Percentiles rank a stretch among this genome's conserved stretches.
phyloP scores from a whole-genome alignment of 2,329 filamentous ascomycete genomes.

The Gaeumannomyces sp. region DNA sequence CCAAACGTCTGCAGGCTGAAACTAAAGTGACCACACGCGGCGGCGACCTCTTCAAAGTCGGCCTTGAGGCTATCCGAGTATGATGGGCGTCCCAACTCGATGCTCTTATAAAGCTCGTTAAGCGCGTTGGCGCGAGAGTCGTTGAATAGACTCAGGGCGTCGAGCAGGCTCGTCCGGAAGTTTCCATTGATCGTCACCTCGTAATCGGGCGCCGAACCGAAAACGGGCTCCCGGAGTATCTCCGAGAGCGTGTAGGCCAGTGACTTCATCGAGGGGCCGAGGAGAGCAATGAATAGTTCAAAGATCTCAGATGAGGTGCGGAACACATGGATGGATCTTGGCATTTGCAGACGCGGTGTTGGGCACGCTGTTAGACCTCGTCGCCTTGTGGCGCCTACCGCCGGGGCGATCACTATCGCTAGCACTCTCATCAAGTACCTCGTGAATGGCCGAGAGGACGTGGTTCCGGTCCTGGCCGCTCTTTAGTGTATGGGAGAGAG shows the following conservation, averaged over 20 bases:
- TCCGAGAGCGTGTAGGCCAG: conserved; percentile 86
- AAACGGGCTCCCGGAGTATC: conserved; percentile 82
- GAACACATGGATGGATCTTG: conserved; percentile 28
- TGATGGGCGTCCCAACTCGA: conserved; percentile 58
- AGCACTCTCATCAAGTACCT: conserved; percentile 50
- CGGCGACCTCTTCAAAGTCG: conserved; percentile 93
- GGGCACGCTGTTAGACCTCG: conserved; percentile 6
- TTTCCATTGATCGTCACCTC: conserved; percentile 71
- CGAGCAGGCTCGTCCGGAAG: conserved; percentile 71
- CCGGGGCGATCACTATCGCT: conserved; percentile 34
- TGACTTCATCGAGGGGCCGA: conserved; percentile 94
- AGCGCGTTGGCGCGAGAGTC: conserved; percentile 70
- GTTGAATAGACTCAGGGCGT: conserved; percentile 76
- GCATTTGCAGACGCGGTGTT: conserved; percentile 11
- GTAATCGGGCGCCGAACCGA: conserved; percentile 60
- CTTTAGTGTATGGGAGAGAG: conserved; percentile 28
- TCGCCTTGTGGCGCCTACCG: conserved; percentile 11
- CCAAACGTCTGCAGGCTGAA: conserved; percentile 88
- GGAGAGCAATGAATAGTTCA: conserved; percentile 76
- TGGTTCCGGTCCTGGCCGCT: conserved; percentile 38
- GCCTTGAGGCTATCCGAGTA: conserved; percentile 73
- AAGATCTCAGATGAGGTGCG: conserved; percentile 78
- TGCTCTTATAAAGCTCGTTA: conserved; percentile 71
- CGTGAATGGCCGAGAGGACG: conserved; percentile 55
- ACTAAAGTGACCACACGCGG: conserved; percentile 95